Conservation (phyloP, 176 grass and related monocot species). For the Bolboschoenus planiculmis region DNA sequence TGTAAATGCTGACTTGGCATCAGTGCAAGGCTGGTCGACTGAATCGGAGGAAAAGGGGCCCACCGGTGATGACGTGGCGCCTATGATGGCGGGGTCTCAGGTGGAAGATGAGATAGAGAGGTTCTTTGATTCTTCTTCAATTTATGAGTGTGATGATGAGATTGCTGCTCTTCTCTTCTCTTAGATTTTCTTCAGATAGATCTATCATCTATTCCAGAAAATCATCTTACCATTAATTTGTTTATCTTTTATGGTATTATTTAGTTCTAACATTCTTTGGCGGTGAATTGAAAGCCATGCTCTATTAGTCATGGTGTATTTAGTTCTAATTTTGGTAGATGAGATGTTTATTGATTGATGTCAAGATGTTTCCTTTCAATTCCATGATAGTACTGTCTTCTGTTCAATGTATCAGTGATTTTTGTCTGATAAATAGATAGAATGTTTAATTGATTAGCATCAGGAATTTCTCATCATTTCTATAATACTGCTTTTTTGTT, state of each 20-base stretch:
- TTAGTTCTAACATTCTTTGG: neutral
- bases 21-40: neutral
- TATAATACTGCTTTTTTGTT: neutral
- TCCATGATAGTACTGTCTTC: too few relatives aligned
- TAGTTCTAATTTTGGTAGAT: neutral
- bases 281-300: too few relatives aligned
- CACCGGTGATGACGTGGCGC: neutral
- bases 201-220: neutral
- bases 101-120: neutral
- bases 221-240: neutral
- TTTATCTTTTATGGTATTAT: neutral
- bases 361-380: too few relatives aligned
- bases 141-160: neutral
- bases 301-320: too few relatives aligned
- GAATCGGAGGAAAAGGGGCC: neutral
- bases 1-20: neutral
- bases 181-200: neutral
- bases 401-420: too few relatives aligned
- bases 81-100: neutral
- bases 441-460: too few relatives aligned
- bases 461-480: too few relatives aligned
- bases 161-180: neutral
- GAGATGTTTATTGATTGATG: neutral
- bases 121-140: neutral
- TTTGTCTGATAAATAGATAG: too few relatives aligned